Base-by-base conservation (phyloP, 306 rosid species). In the Malus fusca region DNA sequence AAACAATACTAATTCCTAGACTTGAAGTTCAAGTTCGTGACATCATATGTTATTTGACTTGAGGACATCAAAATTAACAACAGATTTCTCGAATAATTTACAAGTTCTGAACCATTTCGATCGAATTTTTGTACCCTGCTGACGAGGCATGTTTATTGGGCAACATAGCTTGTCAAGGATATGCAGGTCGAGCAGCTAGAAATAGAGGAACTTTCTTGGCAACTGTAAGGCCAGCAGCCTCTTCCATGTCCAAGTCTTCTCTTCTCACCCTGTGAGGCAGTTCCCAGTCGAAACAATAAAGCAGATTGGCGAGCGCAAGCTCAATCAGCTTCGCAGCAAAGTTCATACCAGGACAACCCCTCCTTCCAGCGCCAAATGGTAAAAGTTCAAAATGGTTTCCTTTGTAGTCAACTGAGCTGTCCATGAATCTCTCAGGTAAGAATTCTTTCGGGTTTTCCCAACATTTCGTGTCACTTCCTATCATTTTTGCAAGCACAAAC, bases 131-230 rank as follows among this genome's bases (percentile, higher is more conserved):
- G 35, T 31, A 0, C 1, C 35, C 6, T 31, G 35, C 35, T 31
- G 35, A 31, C 6, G 37, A 1, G 37, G 37, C 37, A 33, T 33
- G 37, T 33, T 5, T 35, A 35, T 35, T 35, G 40, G 2, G 40
- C 40, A 35, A 35, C 40, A 35, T 35, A 35, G 2, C 40, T 35
- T 35, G 40, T 35, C 40, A 35, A 35, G 42, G 42, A 37, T 37
- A 37, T 37, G 42, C 42, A 37, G 10, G 9, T 37, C 42, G 60
- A 11, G 83, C 83, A 15, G 33, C 19, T 2, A 83, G 76, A 65
- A 68, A 68, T 5, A 83, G 69, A 19, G 81, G 84, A 68, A 66
- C 64, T 33, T 83, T 83, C 69, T 83, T 79, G 37, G 72, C 66
- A 8, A 67, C 23, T 2, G 65, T 0, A 30, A 79, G 0, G 46